A percentile compares a stretch with the other conserved stretches of the same genome.
Conservation (phyloP, 2,329 filamentous ascomycete species). For the Epichloe sp. region DNA sequence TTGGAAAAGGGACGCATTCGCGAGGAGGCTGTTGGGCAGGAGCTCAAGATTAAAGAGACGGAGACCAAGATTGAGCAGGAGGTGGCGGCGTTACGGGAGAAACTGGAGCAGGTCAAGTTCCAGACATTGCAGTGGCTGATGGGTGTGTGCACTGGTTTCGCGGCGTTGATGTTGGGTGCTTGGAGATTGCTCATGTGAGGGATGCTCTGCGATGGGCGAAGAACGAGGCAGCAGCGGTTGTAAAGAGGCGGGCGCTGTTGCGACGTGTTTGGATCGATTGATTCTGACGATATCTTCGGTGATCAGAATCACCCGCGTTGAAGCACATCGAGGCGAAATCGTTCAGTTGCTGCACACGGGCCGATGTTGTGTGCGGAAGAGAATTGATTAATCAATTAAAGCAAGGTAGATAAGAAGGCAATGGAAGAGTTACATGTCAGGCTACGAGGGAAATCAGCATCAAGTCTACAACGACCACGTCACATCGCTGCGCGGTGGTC, state of each 20-base stretch:
- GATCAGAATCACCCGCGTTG: no score
- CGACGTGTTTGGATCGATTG: not conserved
- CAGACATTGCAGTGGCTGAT: conserved; percentile 97
- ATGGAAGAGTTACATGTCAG: no score
- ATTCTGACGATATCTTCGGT: no score
- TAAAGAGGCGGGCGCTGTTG: not conserved
- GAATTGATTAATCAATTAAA: no score
- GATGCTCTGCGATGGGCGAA: not conserved
- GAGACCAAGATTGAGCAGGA: conserved; percentile 98
- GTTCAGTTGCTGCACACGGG: not conserved
- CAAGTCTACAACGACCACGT: no score
- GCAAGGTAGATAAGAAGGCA: no score
- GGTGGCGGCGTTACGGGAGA: conserved; percentile 77
- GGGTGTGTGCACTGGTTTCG: conserved; percentile 61
- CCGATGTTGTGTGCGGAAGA: not conserved
- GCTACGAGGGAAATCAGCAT: no score
- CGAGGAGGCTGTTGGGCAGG: conserved; percentile 91
- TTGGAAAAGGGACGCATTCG: conserved; percentile 92
- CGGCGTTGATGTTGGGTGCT: conserved; percentile 53
- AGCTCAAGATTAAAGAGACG: conserved; percentile 97
- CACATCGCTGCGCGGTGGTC: no score
- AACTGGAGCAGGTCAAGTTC: conserved; percentile 95
- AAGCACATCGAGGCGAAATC: not conserved
- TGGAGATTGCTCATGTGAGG: conserved; percentile 54
- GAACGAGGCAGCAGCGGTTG: not conserved